These are phyloP conservation scores for Ceratocystis cacaofunesta DNA, from an alignment of 2,329 filamentous ascomycete species.

Conservation along the genomic window DNA sequence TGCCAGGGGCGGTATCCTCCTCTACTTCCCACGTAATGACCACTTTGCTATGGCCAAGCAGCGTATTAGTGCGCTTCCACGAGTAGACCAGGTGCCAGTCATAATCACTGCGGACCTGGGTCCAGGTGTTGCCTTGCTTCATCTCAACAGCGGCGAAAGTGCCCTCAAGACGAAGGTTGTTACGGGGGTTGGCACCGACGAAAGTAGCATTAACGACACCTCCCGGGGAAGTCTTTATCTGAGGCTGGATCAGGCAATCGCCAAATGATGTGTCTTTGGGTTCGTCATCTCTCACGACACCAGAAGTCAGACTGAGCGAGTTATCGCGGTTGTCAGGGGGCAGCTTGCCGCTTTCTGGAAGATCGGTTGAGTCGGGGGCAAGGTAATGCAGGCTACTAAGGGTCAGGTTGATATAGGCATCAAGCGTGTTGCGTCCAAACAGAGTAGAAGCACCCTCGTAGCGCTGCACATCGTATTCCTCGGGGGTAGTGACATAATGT, in stretches of 20 bases:
- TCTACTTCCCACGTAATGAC: constrained; percentile 55
- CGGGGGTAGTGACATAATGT: constrained; percentile 24
- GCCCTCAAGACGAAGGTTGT: constrained; percentile 62
- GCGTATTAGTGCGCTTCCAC: constrained; percentile 57
- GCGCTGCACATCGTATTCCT: constrained; percentile 46
- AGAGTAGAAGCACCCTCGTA: constrained; percentile 86
- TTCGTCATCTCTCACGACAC: constrained; percentile 57
- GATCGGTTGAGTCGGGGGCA: constrained; percentile 28
- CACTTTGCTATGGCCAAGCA: constrained; percentile 63
- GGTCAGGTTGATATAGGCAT: constrained; percentile 72
- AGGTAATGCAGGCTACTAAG: constrained; percentile 55
- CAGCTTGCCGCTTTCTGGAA: constrained; percentile 33
- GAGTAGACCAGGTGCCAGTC: constrained; percentile 73
- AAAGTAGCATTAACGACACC: constrained; percentile 52
- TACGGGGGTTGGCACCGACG: constrained; percentile 75
- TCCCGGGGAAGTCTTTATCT: constrained; percentile 32
- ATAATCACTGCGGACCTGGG: constrained; percentile 51
- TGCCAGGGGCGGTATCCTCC: constrained; percentile 40
- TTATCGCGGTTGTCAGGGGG: constrained; percentile 67
- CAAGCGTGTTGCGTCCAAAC: constrained; percentile 70
- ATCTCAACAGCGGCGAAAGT: constrained; percentile 65
- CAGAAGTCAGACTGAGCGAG: constrained; percentile 63
- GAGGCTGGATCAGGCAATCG: constrained; percentile 41
- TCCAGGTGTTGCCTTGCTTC: constrained; percentile 36
- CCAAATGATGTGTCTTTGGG: constrained; percentile 56